Base-by-base conservation (phyloP, 2,329 filamentous ascomycete species). In the Alternaria atra region DNA sequence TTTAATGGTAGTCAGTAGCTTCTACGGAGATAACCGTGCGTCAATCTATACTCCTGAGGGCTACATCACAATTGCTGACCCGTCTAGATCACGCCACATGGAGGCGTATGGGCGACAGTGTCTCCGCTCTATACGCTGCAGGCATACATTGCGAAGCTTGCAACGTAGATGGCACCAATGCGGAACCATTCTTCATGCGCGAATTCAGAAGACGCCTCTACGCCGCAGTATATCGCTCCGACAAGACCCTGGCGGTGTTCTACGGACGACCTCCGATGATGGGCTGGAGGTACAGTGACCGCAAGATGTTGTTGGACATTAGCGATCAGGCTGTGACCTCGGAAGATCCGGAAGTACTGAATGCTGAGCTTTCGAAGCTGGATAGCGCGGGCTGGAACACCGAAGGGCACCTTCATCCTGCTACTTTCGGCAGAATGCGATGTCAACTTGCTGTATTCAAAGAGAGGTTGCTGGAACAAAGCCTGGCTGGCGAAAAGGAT, bases 221-320 rank as follows among this genome's bases (percentile, higher is more conserved):
- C 35, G 64, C 72, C 6, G 65, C 74, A 6, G 59, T 68, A 7
- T 78, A 77, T 54, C 61, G 71, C 39, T 73, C 67, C 20, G 76
- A 78, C 57, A 78, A 78, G 37, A 74, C 68, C 3, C 51, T 78
- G 7, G 73, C 75, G 1, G 71, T 70, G 5, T 78, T 78, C 54
- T 76, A 77, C 30, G 75, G 75, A 15, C 69, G 76, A 23, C 76
- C 76, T 13, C 75, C 75, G 0, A 73, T 76, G 73, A 77, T 78
- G 70, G 67, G 69, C 9, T 69, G 69, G 66, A 63, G 71, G 20
- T 78, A 77, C 40, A 73, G 71, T 48, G 73, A 77, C 47, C 71
- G 74, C 13, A 71, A 68, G 52, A 66, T 72, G 52, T 60, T 72
- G 15, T 66, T 78, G 13, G 76, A 78, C 54, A 54, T 78, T 17